These are phyloP conservation scores for Hamigera avellanea DNA, from an alignment of 495 filamentous ascomycete genomes.

Conservation along the genomic window DNA sequence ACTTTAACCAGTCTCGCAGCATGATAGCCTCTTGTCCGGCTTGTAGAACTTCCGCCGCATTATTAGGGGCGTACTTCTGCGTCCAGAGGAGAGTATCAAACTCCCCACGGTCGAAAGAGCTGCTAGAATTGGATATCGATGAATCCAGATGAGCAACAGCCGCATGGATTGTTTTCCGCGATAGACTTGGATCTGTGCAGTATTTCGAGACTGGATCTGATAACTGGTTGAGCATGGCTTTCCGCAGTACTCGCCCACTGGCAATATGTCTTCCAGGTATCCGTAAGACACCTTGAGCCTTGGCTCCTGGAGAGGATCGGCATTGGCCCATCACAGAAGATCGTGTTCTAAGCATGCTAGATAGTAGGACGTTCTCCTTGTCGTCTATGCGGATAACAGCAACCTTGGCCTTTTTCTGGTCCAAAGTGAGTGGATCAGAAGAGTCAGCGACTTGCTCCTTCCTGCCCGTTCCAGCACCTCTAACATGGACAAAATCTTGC, in stretches of 20 bases:
- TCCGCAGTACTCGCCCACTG: conserved; percentile 23
- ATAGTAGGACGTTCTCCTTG: conserved; percentile 23
- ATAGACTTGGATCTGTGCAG: conserved; percentile 2
- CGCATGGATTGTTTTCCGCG: conserved; percentile 29
- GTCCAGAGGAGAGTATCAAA: conserved; percentile 68
- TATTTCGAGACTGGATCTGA: conserved; percentile 11
- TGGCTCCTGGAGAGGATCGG: not conserved
- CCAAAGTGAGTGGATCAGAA: conserved; percentile 1
- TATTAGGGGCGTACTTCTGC: conserved; percentile 75
- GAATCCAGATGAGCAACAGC: conserved; percentile 50
- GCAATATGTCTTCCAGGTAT: conserved; percentile 22
- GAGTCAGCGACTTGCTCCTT: not conserved
- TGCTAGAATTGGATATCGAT: conserved; percentile 46
- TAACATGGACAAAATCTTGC: conserved; percentile 47
- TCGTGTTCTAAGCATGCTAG: conserved; percentile 7
- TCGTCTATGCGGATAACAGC: conserved; percentile 18
- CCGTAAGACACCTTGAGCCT: conserved; percentile 10
- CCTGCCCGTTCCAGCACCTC: conserved; percentile 4
- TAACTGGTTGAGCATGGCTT: conserved; percentile 23
- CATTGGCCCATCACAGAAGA: conserved; percentile 3
- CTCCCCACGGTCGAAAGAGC: conserved; percentile 67
- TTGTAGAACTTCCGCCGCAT: conserved; percentile 66
- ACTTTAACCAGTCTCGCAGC: conserved; percentile 75
- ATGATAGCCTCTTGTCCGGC: conserved; percentile 55
- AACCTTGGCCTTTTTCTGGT: conserved; percentile 27